A percentile compares a stretch with the other conserved stretches of the same genome.
Conservation (phyloP, 2,329 filamentous ascomycete species). For the Diaporthe australafricana region DNA sequence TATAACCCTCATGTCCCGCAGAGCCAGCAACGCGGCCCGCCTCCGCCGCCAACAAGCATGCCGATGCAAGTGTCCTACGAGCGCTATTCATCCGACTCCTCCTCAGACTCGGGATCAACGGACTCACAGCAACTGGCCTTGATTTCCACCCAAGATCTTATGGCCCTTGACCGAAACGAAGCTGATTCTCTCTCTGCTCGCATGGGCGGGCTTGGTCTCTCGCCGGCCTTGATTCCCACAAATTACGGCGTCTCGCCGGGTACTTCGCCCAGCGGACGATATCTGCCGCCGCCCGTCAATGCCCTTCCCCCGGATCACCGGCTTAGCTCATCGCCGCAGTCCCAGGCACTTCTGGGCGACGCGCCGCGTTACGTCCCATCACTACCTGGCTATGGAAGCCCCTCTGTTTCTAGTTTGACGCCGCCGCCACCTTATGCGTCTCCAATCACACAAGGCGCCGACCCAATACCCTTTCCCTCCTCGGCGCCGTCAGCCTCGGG, state of each 20-base stretch:
- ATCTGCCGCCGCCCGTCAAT: slow-evolving; percentile 48
- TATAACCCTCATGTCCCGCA: slow-evolving; percentile 35
- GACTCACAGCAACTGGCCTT: slow-evolving; percentile 54
- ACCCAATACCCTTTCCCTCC: slow-evolving; percentile 40
- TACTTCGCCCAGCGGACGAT: slow-evolving; percentile 47
- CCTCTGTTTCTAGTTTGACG: slow-evolving; percentile 37
- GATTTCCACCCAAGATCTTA: slow-evolving; percentile 66
- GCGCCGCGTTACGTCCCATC: slow-evolving; percentile 56
- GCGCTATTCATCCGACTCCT: slow-evolving; percentile 52
- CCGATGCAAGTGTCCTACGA: slow-evolving; percentile 49
- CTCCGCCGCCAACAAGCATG: slow-evolving; percentile 29
- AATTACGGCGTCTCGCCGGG: slow-evolving; percentile 53
- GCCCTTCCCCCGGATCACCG: slow-evolving; percentile 41
- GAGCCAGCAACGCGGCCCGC: slow-evolving; percentile 29
- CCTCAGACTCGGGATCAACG: slow-evolving; percentile 46
- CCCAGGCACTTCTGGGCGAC: slow-evolving; percentile 45
- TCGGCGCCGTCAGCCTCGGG: slow-evolving; percentile 43
- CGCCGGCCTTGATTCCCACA: slow-evolving; percentile 44
- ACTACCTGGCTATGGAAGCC: slow-evolving; percentile 44
- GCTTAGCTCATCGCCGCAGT: slow-evolving; percentile 48
- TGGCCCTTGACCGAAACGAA: slow-evolving; percentile 56
- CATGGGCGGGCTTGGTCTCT: slow-evolving; percentile 56
- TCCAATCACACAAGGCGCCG: slow-evolving; percentile 38
- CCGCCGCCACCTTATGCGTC: slow-evolving; percentile 50
- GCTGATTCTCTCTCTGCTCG: slow-evolving; percentile 54